Percentiles rank a stretch among this genome's conserved stretches.
Evolutionary conservation across 805 yeast genomes (phyloP).

Genomic region (Yamadazyma scolyti): DNA sequence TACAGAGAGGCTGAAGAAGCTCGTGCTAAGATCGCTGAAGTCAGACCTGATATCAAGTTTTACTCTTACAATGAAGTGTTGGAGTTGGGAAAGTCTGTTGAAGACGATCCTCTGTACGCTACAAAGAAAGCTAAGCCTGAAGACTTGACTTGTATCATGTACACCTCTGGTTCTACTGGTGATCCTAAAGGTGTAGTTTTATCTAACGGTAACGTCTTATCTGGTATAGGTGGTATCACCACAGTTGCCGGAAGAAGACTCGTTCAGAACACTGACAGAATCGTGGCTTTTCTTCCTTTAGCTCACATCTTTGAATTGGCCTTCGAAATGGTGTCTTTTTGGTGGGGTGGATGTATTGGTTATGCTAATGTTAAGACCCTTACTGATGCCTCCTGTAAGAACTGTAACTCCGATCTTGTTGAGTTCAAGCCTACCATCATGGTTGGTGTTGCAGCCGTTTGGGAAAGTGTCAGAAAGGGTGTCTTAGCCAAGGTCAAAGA

Average conservation of each 20-base stretch:
- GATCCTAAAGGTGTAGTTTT: constrained; percentile 81
- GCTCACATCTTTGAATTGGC: constrained; percentile 95
- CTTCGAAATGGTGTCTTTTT: constrained; percentile 72
- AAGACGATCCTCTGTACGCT: constrained; percentile 19
- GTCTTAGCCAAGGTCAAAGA: constrained; percentile 70
- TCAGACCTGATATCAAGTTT: constrained; percentile 76
- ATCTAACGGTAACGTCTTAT: constrained; percentile 63
- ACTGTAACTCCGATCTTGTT: constrained; percentile 84
- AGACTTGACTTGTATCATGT: constrained; percentile 74
- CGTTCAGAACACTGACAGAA: constrained; percentile 58
- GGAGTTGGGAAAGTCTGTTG: constrained; percentile 49
- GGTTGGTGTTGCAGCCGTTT: constrained; percentile 99
- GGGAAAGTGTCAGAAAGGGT: constrained; percentile 96
- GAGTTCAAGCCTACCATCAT: constrained; percentile 87
- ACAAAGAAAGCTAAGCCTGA: constrained; percentile 44
- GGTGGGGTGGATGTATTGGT: constrained; percentile 90
- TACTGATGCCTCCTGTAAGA: constrained; percentile 73
- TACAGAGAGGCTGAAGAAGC: constrained; percentile 58
- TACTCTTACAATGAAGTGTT: constrained; percentile 62
- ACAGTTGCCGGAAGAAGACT: constrained; percentile 51
- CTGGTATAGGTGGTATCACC: constrained; percentile 84
- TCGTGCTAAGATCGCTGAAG: constrained; percentile 51
- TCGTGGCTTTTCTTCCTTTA: constrained; percentile 87
- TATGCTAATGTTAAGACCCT: constrained; percentile 92
- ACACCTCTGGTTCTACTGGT: constrained; percentile 85